Evolutionary conservation across 495 filamentous ascomycete genomes (phyloP), one percentile per base, ranked within the genome.

Genomic region (Hyaloscypha finlandica): DNA sequence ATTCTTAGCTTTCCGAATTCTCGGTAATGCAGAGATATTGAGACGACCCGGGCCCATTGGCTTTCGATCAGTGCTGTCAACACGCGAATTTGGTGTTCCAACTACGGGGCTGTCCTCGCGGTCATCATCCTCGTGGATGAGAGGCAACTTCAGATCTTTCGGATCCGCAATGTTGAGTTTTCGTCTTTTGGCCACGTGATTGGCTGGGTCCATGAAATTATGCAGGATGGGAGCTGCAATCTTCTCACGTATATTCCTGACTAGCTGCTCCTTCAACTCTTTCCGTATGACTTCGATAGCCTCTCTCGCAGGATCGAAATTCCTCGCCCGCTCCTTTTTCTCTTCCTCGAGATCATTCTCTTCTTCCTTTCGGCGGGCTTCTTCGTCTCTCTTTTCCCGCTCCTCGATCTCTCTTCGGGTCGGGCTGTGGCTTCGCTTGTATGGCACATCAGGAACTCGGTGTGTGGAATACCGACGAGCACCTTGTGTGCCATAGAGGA

Each of bases 291-390:
- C 85, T 37, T 93, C 87, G 22, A 91, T 77, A 48, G 95, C 92
- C 71, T 92, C 94, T 22, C 81, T 80, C n/a, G 92, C 90, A 48
- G 94, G 93, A 73, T 99, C 94, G 60, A 97, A 82, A 68, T 93
- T 88, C 69, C 87, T 84, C 2, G 92, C 94, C 55, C 94, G 80
- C 66, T 93, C 88, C 67, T 85, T 88, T 75, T 93, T 97, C 72
- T 97, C 93, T 70, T 94, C 89, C 67, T 96, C 92, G 22, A 93
- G 71, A 70, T 96, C 93, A 52, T 85, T 76, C 63, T 90, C 91
- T 12, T 90, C 87, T 69, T 95, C 90, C 65, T 84, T 88, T 52
- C 82, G 85, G n/a, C 84, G 68, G 48, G 81, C 76, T 55, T 88
- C 85, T 33, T 76, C 74, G 67, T 88, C 81, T 42, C 80, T 83